Evolutionary conservation across 306 rosid species (phyloP), one percentile per base, ranked within the genome.

Genomic region (Delonix regia): DNA sequence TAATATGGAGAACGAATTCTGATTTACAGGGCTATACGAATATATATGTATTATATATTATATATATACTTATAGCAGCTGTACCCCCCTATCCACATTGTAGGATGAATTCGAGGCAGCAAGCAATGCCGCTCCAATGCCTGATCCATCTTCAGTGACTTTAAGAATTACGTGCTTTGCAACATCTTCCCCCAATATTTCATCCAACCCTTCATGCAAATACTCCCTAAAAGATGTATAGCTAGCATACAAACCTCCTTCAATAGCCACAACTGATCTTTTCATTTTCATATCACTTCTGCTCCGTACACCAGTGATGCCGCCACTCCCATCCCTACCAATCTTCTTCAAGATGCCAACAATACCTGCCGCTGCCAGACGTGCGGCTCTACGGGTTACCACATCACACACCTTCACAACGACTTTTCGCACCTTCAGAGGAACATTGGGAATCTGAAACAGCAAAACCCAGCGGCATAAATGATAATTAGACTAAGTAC

Each of bases 341-440:
- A 92, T 92, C 91, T 94, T 94, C 86, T 94, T 94, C 84, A 94
- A 80, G 85, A 92, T 92, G 33, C 98, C 97, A 19, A 86, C 94
- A 7, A 92, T 88, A 11, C 97, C 97, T 13, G 94, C 97, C 9
- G 95, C 98, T n/a, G 97, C 97, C 80, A 92, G 80, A 52, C 97
- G 87, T 19, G 92, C 97, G 21, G 98, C 98, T 81, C 98, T 87
- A 8, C 90, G 88, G 59, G 95, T 90, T 78, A 94, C 93, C 73
- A 90, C 86, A 42, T 92, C 97, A 4, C 97, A 90, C 65, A 94
- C 89, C 84, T 79, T 92, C 69, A 92, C 96, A 21, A 94, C 83
- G 2, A 87, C 85, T 85, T 87, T 94, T 59, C 97, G 84, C 3
- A 89, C 90, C 82, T 89, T 92, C 49, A 94, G 73, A 34, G 97